Evolutionary conservation across 805 yeast species (phyloP), one percentile per base, ranked within the genome.

Genomic region (Priceomyces fermenticarens): DNA sequence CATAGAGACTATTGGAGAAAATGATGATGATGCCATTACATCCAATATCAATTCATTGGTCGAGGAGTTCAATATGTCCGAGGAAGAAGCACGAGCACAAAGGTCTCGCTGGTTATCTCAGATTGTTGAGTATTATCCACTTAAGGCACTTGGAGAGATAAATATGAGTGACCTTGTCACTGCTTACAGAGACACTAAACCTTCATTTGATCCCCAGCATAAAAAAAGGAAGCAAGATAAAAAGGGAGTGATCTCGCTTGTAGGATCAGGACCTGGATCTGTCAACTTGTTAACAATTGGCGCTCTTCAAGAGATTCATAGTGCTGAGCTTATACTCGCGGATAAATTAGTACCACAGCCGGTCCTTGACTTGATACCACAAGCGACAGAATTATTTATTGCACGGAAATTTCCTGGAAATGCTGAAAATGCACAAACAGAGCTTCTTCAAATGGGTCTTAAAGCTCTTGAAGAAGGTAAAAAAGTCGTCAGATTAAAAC

Each of bases 361-460:
- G 51, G 95, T 91, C 1, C 66, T 91, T 28, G 87, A 83, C 34
- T 63, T 90, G 13, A 83, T 91, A n/a, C 97, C 97, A 0, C 59
- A 75, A 25, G 71, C 72, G 25, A 86, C 95, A 1, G 83, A 81
- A 34, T 69, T 84, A 3, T 88, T 85, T 57, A 89, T 91, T 44
- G 98, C 98, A 2, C 75, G 88, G 31, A 91, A 91, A 61, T 91
- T 89, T 65, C 98, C 98, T 2, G 98, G 98, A 1, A 91, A 91
- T 58, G 97, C 98, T 1, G 97, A 89, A 54, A 76, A 77, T 36
- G 98, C 98, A 0, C 98, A 91, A 62, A 76, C 85, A 44, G 96
- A 91, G 61, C 72, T 91, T 33, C 65, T 88, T 27, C 67, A 73
- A n/a, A 59, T 83, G 48, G 97, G 96, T 0, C 63, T 91, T 12